Base-by-base conservation (phyloP, 495 filamentous ascomycete species). In the Thozetella sp. region DNA sequence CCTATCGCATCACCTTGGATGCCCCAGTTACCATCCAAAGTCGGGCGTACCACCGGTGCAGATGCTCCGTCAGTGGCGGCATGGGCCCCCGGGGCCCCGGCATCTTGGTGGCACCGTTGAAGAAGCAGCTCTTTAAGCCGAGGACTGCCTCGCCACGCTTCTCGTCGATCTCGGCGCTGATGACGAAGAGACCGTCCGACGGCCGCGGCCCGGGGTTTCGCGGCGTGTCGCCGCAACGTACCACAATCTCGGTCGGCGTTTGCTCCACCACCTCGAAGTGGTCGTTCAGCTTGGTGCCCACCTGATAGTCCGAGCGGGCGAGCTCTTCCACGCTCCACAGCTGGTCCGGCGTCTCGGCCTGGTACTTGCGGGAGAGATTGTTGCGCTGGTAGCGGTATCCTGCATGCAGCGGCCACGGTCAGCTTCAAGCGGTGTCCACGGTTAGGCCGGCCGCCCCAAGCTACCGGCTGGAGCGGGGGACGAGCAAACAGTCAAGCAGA, bases 181-280 rank as follows among this genome's bases (percentile, higher is more conserved):
- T 86, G 66, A 89, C 82, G 62, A 93, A 89, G 25, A 93, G 72
- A 0, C 90, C 89, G 69, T 92, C 90, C 19, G 81, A 86, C 22
- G 79, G 75, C 34, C 89, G 76, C 24, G 87, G 78, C 0, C 76
- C 83, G 25, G 60, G 63, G 24, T 82, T 81, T 53, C 85, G 75
- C 0, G 90, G 90, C 3, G 84, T 84, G 58, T 87, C 89, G 23
- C 89, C 90, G 65, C 86, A 88, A 19, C 90, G 84, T 25, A 91
- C 80, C 4, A 83, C 68, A 48, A 91, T 88, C 25, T 77, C 75
- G 24, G 81, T 81, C 9, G 83, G 76, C 19, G 80, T 84, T 70
- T 89, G 88, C 59, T 85, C 83, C 2, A 93, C 72, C 0, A 93
- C 88, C 70, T 93, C 87, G 69, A 93, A 92, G 72, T 93, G 89